Conservation (phyloP, 2,329 filamentous ascomycete genomes). For the Colletotrichum sp. region DNA sequence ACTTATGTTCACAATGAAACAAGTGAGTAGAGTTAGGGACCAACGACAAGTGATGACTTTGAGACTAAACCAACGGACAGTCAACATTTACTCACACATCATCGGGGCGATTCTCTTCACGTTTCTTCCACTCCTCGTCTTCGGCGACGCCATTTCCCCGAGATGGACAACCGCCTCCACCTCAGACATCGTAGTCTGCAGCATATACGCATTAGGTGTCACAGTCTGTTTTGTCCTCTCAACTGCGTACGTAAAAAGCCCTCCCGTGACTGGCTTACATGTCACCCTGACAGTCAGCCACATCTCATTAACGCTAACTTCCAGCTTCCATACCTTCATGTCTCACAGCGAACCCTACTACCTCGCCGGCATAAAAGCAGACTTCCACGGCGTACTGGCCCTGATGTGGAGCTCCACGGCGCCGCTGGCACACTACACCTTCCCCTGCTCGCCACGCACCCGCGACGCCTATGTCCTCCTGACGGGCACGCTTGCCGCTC, state of each 20-base stretch:
- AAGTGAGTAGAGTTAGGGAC: neutral
- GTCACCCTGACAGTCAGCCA: rapidly evolving
- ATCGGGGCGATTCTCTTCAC: conserved; percentile 45
- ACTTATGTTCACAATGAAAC: conserved; percentile 12
- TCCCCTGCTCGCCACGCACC: conserved; percentile 37
- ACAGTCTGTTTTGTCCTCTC: conserved; percentile 51
- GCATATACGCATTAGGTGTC: conserved; percentile 47
- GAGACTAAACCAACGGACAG: conserved; percentile 24
- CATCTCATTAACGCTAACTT: neutral
- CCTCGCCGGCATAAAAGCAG: conserved; percentile 60
- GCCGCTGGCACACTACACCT: conserved; percentile 62
- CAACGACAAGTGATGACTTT: neutral
- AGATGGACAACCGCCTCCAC: conserved; percentile 38
- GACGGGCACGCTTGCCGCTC: conserved; percentile 36
- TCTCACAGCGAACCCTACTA: conserved; percentile 57
- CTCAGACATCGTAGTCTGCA: conserved; percentile 46
- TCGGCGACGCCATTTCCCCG: conserved; percentile 37
- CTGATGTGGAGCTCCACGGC: conserved; percentile 68
- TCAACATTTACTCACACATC: conserved; percentile 53
- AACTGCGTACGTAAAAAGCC: conserved; percentile 36
- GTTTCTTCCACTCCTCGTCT: conserved; percentile 39
- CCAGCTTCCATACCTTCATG: conserved; percentile 60
- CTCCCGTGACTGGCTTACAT: rapidly evolving
- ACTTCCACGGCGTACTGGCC: conserved; percentile 66
- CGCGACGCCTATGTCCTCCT: conserved; percentile 39